phyloP scores from a whole-genome alignment of 345 rosid species.

The Eucalyptus regnans region DNA sequence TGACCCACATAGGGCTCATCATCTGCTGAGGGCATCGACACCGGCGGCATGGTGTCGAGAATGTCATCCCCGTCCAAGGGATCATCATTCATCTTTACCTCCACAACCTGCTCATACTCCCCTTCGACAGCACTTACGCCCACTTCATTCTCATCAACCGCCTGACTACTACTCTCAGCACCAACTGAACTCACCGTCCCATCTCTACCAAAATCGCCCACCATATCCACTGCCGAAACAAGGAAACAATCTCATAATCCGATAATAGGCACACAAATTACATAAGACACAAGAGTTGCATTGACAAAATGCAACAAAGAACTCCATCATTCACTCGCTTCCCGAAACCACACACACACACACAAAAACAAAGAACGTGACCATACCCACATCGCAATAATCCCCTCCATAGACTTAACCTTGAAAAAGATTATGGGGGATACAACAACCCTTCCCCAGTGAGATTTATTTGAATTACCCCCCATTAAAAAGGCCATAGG shows the following conservation, averaged over 20 bases:
- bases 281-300: neutral
- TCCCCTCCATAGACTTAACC: neutral
- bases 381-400: neutral
- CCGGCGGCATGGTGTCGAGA: constrained; percentile 15
- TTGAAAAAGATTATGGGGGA: neutral
- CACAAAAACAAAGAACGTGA: neutral
- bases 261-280: neutral
- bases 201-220: constrained; percentile 39
- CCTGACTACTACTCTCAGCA: constrained; percentile 16
- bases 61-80: constrained; percentile 11
- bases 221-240: constrained; percentile 69
- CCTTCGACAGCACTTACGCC: constrained; percentile 35
- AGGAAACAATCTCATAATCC: neutral
- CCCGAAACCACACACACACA: neutral
- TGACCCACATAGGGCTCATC: constrained; percentile 87
- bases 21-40: constrained; percentile 18
- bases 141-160: constrained; percentile 30
- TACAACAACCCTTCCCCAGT: neutral
- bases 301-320: neutral
- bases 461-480: neutral
- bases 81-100: constrained; percentile 39
- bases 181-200: constrained; percentile 28
- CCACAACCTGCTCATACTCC: constrained; percentile 18
- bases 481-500: neutral
- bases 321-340: neutral